Evolutionary conservation across 352 stramenopile species (phyloP), one percentile per base, ranked within the genome.

Genomic region (Hyaloperonospora arabidopsidis): DNA sequence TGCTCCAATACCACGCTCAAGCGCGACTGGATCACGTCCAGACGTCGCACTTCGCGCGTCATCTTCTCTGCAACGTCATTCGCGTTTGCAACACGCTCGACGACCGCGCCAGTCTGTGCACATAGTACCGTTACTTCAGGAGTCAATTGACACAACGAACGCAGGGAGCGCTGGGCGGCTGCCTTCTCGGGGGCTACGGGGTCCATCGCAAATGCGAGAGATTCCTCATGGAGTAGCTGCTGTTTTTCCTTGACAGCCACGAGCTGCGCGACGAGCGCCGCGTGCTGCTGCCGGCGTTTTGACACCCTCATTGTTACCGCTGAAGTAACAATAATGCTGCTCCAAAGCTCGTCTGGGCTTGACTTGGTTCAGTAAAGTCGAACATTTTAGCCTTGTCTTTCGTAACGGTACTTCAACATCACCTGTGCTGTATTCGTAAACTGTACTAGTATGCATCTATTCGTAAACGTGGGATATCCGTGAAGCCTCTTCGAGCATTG

Each of bases 31-130:
- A 90, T 70, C 51, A 89, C 76, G 49, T 91, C 84, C 25, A 95
- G 61, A 11, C 72, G 79, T 19, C 84, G 79, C 49, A 95, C 82
- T 28, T 95, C 83, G 28, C 74, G 71, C 45, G 84, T 93, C 84
- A 95, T 95, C 61, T 91, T 93, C 52, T 87, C 84, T 5, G 82
- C 84, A 10, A 95, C 79, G n/a, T 95, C 84, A 60, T 95, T 92
- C 3, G 84, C 82, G 40, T 92, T 92, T 12, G 76, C 80, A 40
- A 95, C 81, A 41, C 80, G 79, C 64, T 91, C 79, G 12, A 89
- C 84, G 39, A 94, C 82, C 21, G 82, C 78, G 22, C 79, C 76
- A 10, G 84, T 94, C 57, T 89, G 80, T 21, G 70, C 76, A 41
- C 82, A 74, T 13, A 94, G 73, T 45, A 84, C 68, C 2, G 73